Base-by-base conservation (phyloP, 495 filamentous ascomycete genomes). In the Neurospora sp. region DNA sequence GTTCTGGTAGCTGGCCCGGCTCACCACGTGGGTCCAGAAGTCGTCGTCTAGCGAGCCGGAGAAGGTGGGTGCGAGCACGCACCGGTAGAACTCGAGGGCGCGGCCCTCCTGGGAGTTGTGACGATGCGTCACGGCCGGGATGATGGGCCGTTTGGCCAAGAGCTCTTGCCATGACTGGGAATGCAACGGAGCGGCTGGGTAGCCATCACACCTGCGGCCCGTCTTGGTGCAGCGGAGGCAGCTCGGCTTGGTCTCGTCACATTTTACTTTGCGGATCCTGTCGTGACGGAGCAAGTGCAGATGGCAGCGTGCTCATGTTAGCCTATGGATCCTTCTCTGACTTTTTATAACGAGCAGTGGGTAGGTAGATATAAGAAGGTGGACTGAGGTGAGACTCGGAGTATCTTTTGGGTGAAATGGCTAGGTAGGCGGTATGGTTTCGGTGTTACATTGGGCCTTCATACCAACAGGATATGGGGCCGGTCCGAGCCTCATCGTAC, bases 11-110 rank as follows among this genome's bases (percentile, higher is more conserved):
- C 82, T 84, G 7, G 85, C 79, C 75, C 87, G 85, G 22, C 84
- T 82, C 3, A 89, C 84, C 16, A 85, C 74, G 14, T 76, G 82
- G 68, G 82, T 79, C 88, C 88, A 90, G 77, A 90, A 89, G 44
- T 82, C 79, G 38, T 80, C 76, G 72, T 85, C 87, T 8, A 85
- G 73, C 14, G 75, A 83, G 16, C 83, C 84, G 35, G 81, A 80
- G 2, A 86, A 77, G 61, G 77, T 76, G 20, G 79, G 78, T 16
- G 82, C 79, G 75, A 81, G 75, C 77, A 80, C 73, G 73, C 76
- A 74, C 75, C 80, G 75, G 82, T 86, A 81, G 83, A 84, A 79
- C 72, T 85, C 76, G 75, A 88, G 71, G 78, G 80, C 75, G 9
- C 80, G 78, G 22, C 74, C 71, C 45, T 83, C 81, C 59, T 74